Conservation (phyloP, 2,329 filamentous ascomycete genomes). For the Colletotrichum caudatum region DNA sequence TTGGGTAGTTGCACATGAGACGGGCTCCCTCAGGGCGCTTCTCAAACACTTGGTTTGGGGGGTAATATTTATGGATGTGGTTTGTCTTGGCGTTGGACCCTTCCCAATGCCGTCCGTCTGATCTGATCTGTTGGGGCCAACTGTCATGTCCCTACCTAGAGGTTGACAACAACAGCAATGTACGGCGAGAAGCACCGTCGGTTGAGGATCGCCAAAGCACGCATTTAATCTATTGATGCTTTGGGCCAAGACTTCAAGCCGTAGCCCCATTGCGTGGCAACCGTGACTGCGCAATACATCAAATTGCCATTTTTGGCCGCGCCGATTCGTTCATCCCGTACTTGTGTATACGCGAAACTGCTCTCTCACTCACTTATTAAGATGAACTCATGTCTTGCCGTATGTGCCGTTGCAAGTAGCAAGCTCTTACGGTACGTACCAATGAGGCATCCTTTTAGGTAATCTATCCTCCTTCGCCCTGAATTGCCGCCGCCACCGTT, state of each 20-base stretch:
- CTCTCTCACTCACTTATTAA: background rate
- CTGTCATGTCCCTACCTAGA: background rate
- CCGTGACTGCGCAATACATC: background rate
- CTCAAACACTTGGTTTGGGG: slow-evolving; percentile 7
- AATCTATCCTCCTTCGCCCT: background rate
- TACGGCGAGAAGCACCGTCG: background rate
- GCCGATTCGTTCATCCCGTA: slow-evolving; percentile 14
- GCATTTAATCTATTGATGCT: background rate
- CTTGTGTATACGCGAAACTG: background rate
- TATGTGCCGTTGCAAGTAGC: background rate
- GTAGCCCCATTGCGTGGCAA: background rate
- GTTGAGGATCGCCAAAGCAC: background rate
- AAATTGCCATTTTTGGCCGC: background rate
- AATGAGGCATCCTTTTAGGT: background rate
- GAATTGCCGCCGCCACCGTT: slow-evolving; percentile 6
- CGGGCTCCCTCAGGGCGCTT: slow-evolving; percentile 2
- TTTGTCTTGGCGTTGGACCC: background rate
- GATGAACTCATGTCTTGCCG: background rate
- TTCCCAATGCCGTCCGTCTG: background rate
- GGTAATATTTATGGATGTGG: background rate
- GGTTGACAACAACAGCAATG: background rate
- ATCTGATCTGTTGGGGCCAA: background rate
- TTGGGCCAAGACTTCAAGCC: background rate
- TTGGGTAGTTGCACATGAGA: background rate
- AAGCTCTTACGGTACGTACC: background rate